A percentile compares a stretch with the other conserved stretches of the same genome.
Evolutionary conservation across 2,329 filamentous ascomycete species (phyloP).

Genomic region (Elsinoe batatas): DNA sequence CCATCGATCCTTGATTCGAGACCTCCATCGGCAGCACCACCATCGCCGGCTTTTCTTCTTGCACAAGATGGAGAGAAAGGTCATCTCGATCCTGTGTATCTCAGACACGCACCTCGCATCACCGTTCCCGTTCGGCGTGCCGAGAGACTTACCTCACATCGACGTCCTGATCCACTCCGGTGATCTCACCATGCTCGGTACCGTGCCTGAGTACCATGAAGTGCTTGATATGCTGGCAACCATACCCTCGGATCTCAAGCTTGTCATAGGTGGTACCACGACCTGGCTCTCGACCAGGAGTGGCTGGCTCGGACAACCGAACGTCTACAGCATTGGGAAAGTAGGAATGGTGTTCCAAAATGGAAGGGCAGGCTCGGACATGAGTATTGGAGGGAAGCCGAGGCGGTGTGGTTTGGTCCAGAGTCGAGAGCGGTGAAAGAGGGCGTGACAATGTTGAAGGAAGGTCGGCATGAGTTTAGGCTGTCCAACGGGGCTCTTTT

Average conservation of each 20-base stretch:
- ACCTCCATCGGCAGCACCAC: no score
- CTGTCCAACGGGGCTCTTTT: constrained; percentile 41
- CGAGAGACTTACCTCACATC: constrained; percentile 15
- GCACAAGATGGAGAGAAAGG: neutral
- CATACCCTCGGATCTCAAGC: constrained; percentile 46
- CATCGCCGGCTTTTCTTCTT: no score
- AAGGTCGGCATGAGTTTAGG: constrained; percentile 40
- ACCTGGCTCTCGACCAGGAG: constrained; percentile 45
- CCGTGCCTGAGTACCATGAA: constrained; percentile 36
- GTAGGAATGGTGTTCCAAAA: neutral
- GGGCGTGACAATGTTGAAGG: constrained; percentile 33
- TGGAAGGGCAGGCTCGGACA: constrained; percentile 26
- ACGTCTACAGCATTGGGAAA: neutral
- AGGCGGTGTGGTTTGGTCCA: constrained; percentile 39
- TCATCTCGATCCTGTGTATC: constrained; percentile 29
- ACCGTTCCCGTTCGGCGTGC: constrained; percentile 2
- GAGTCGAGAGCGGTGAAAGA: constrained; percentile 17
- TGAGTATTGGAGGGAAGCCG: constrained; percentile 24
- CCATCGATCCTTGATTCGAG: no score
- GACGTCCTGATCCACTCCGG: constrained; percentile 34
- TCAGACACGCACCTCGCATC: constrained; percentile 33
- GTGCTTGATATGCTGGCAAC: constrained; percentile 39
- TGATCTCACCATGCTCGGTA: constrained; percentile 47
- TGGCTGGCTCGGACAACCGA: constrained; percentile 20
- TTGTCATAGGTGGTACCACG: constrained; percentile 55